Conservation (phyloP, 2,329 filamentous ascomycete species). For the Orbilia blumenaviensis region DNA sequence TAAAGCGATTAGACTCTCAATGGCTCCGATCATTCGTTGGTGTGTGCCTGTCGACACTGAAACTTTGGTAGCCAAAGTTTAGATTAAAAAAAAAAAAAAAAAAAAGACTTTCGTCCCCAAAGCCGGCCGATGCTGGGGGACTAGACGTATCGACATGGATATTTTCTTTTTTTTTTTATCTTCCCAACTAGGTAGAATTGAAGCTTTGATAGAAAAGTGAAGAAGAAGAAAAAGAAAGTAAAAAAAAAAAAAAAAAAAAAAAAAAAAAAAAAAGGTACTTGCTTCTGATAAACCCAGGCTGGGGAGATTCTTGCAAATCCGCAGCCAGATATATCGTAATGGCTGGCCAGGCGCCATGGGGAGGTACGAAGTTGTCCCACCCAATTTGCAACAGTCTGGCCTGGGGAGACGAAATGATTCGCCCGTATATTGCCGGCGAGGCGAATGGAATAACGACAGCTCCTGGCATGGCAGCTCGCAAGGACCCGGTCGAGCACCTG, state of each 20-base stretch:
- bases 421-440: neutral
- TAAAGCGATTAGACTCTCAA: neutral
- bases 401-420: neutral
- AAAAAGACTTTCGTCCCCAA: constrained; percentile 2
- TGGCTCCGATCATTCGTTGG: neutral
- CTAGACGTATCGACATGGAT: no score
- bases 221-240: no score
- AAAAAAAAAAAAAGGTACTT: neutral
- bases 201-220: neutral
- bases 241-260: no score
- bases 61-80: constrained; percentile 6
- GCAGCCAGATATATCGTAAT: constrained; percentile 1
- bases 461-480: neutral
- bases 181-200: neutral
- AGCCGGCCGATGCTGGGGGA: neutral
- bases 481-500: neutral
- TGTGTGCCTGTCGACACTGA: constrained; percentile 1
- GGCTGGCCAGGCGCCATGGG: neutral
- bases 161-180: neutral
- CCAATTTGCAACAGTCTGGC: neutral
- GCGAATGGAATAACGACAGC: neutral
- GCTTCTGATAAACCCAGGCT: neutral
- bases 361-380: neutral
- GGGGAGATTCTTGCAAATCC: constrained; percentile 3
- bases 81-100: no score